A percentile compares a stretch with the other conserved stretches of the same genome.
Evolutionary conservation across 1,139 yeast species (phyloP).

Genomic region (Suhomyces bribrorum): DNA sequence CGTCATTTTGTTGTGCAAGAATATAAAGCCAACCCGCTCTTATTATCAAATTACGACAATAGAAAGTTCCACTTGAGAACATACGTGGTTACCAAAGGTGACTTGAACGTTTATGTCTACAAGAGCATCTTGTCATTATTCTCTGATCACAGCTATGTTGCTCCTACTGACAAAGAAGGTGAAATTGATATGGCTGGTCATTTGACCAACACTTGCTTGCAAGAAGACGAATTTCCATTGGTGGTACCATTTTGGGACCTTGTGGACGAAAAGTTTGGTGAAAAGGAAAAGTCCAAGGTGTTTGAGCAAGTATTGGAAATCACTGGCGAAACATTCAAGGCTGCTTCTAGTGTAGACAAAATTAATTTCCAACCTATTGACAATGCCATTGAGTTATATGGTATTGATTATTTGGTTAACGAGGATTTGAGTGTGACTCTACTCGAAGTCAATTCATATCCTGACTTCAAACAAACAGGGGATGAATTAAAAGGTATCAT

Average conservation of each 20-base stretch:
- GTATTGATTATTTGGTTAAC: slow-evolving; percentile 81
- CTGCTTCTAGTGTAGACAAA: slow-evolving; percentile 77
- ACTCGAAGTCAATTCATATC: slow-evolving; percentile 88
- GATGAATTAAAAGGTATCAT: slow-evolving; percentile 66
- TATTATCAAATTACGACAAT: slow-evolving; percentile 58
- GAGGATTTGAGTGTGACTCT: slow-evolving; percentile 54
- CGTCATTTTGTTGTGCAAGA: slow-evolving; percentile 90
- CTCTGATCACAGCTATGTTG: slow-evolving; percentile 56
- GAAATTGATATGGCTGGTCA: slow-evolving; percentile 63
- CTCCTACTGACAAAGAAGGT: slow-evolving; percentile 35
- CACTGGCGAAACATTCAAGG: slow-evolving; percentile 73
- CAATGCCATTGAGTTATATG: slow-evolving; percentile 85
- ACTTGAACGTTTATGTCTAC: slow-evolving; percentile 75
- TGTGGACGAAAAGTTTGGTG: slow-evolving; percentile 37
- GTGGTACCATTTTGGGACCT: slow-evolving; percentile 73
- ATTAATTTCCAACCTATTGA: slow-evolving; percentile 85
- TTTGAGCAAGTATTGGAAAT: slow-evolving; percentile 59
- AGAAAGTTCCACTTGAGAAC: slow-evolving; percentile 88
- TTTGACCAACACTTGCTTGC: slow-evolving; percentile 90
- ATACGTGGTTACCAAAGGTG: slow-evolving; percentile 78
- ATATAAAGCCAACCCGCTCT: slow-evolving; percentile 66
- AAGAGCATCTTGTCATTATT: slow-evolving; percentile 78
- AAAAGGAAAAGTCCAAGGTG: slow-evolving; percentile 38
- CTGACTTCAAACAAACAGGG: slow-evolving; percentile 97
- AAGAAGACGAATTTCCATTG: slow-evolving; percentile 47